phyloP scores from a whole-genome alignment of 2,329 filamentous ascomycete genomes.

The Trichoderma atroviride region DNA sequence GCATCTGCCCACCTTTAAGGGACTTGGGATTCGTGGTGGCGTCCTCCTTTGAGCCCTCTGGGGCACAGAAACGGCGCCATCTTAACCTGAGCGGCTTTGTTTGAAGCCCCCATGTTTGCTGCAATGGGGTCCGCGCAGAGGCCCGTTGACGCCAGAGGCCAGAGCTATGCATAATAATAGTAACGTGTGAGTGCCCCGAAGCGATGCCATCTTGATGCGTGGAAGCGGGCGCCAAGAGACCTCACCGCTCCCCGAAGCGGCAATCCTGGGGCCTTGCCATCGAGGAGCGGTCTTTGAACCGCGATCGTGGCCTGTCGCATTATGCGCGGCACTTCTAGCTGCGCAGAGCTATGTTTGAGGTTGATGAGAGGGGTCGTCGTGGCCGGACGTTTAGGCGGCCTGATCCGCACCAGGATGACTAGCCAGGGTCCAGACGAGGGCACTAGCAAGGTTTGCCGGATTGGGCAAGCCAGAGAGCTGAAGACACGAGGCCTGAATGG shows the following conservation, averaged over 20 bases:
- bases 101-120: conserved; percentile 19
- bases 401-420: conserved; percentile 24
- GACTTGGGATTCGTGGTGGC: conserved; percentile 6
- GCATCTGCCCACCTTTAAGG: conserved; percentile 9
- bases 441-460: conserved; percentile 14
- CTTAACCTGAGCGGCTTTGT: background rate
- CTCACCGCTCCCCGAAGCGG: conserved; percentile 16
- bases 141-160: conserved; percentile 8
- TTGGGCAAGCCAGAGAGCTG: conserved; percentile 15
- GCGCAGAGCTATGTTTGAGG: conserved; percentile 50
- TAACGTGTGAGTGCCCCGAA: conserved; percentile 1
- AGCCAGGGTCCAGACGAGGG: conserved; percentile 12
- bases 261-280: conserved; percentile 13
- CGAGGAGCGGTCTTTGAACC: conserved; percentile 1
- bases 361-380: conserved; percentile 47
- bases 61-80: background rate
- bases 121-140: conserved; percentile 6
- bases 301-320: conserved; percentile 16
- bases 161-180: conserved; percentile 2
- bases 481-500: background rate
- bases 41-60: background rate
- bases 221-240: conserved; percentile 7
- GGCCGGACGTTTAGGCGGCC: conserved; percentile 23
- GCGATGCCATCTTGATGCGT: background rate
- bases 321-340: conserved; percentile 19